Evolutionary conservation across 805 yeast genomes (phyloP).

Genomic region (Pichia rugopelliculosa): DNA sequence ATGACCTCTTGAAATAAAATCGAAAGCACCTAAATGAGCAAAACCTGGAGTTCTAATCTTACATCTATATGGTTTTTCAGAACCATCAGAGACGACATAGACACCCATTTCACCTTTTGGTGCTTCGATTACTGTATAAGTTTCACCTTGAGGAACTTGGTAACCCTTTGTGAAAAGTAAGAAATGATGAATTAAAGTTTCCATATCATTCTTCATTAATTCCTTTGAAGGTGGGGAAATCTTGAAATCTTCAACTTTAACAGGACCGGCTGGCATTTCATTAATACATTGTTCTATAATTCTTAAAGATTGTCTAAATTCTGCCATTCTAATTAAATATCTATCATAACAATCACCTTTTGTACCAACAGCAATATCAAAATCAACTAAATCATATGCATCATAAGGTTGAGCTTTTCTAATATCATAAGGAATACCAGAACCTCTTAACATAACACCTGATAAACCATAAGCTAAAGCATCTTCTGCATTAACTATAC

Average conservation of each 20-base stretch:
- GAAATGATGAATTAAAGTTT: slow-evolving; percentile 84
- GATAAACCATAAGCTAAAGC: slow-evolving; percentile 73
- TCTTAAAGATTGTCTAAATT: slow-evolving; percentile 84
- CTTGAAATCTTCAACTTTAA: slow-evolving; percentile 85
- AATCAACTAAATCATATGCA: slow-evolving; percentile 80
- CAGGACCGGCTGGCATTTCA: slow-evolving; percentile 89
- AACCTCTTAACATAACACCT: slow-evolving; percentile 88
- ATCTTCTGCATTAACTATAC: slow-evolving; percentile 78
- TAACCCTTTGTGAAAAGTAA: slow-evolving; percentile 82
- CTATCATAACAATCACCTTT: slow-evolving; percentile 92
- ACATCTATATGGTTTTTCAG: slow-evolving; percentile 87
- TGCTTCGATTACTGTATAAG: slow-evolving; percentile 87
- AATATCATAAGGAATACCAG: slow-evolving; percentile 82
- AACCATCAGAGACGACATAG: slow-evolving; percentile 79
- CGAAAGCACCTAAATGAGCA: slow-evolving; percentile 84
- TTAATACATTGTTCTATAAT: slow-evolving; percentile 85
- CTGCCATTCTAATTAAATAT: slow-evolving; percentile 82
- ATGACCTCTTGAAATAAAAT: slow-evolving; percentile 79
- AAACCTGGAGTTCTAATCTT: slow-evolving; percentile 94
- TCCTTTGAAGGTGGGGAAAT: slow-evolving; percentile 75
- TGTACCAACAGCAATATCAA: slow-evolving; percentile 78
- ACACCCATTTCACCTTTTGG: slow-evolving; percentile 96
- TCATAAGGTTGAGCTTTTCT: slow-evolving; percentile 86
- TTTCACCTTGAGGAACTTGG: slow-evolving; percentile 84
- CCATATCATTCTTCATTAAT: slow-evolving; percentile 88